Base-by-base conservation (phyloP, 2,329 filamentous ascomycete genomes). In the Hyphodiscus sp. region DNA sequence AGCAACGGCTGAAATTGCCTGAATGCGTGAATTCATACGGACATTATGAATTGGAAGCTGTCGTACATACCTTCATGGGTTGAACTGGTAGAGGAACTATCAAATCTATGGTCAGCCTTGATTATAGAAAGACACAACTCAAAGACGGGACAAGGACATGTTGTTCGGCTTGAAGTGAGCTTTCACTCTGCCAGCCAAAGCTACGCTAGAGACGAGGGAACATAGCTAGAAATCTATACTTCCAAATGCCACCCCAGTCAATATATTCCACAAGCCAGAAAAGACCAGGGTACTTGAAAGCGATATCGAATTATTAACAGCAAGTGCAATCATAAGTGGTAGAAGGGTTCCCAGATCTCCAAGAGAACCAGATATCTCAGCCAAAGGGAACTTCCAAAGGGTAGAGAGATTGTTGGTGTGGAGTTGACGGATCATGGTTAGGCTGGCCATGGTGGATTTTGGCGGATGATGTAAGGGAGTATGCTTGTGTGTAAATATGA, bases 281-380 rank as follows among this genome's bases (percentile, higher is more conserved):
- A 96, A 94, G 6, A 97, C 81, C 0, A 97, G 79, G 0, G 92
- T 96, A 47, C 85, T 85, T 23, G 89, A 83, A 1, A 97, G 79
- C 20, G 89, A 86, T 63, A 97, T 88, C 9, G 88, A 91, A 33
- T 79, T 76, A 60, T 89, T 87, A 26, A 89, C 73, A 0, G 91
- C 84, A 26, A 97, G 82, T 2, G 91, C 89, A 64, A 95, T 89
- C 76, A 94, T 88, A 52, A 96, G 82, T 47, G 91, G 92, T 11
- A 96, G 80, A 29, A 96, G 80, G 2, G 92, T 96, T 58, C 92
- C 92, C 43, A 96, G 78, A 67, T 96, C 92, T 58, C 92, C 92
- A 2, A 90, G 78, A 0, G 91, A 88, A 49, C 92, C 92, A 1
- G 92, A 95, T 50, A 97, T 82, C 73, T 97, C 92, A 47, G 86